These are phyloP conservation scores for Cryptosporidium bovis DNA, from an alignment of 169 alveolate genomes.

Conservation along the genomic window DNA sequence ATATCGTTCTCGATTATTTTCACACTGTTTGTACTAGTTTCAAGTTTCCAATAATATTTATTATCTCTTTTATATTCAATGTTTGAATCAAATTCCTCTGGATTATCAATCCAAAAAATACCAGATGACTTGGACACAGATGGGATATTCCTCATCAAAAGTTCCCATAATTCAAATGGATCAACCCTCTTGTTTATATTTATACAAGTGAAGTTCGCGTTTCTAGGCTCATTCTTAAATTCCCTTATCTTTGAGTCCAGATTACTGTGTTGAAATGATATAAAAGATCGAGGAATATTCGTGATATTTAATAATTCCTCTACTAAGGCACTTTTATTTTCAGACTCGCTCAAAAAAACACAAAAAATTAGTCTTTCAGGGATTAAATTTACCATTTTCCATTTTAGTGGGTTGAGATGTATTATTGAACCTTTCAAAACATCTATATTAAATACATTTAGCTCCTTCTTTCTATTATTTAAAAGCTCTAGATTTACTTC, in stretches of 20 bases:
- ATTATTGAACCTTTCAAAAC: constrained; percentile 35
- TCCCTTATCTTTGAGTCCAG: background rate
- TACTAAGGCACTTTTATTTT: background rate
- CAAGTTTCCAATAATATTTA: constrained; percentile 6
- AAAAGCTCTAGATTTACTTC: background rate
- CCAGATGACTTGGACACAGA: background rate
- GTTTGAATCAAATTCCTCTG: background rate
- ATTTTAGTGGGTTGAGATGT: constrained; percentile 55
- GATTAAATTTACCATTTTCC: constrained; percentile 20
- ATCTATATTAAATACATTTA: constrained; percentile 9
- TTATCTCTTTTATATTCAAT: background rate
- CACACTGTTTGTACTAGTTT: background rate
- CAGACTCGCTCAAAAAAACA: background rate
- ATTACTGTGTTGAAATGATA: background rate
- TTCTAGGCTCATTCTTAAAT: background rate
- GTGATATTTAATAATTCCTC: constrained; percentile 19
- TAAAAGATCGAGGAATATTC: background rate
- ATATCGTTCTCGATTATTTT: constrained; percentile 18
- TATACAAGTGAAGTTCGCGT: constrained; percentile 1
- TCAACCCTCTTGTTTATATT: constrained; percentile 11
- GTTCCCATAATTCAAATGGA: constrained; percentile 64
- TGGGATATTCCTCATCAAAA: constrained; percentile 12
- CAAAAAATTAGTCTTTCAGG: constrained; percentile 55
- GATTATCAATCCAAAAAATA: constrained; percentile 17
- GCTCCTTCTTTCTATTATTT: background rate